phyloP scores from a whole-genome alignment of 2,329 filamentous ascomycete species.

The Ceratocystis huliohia region DNA sequence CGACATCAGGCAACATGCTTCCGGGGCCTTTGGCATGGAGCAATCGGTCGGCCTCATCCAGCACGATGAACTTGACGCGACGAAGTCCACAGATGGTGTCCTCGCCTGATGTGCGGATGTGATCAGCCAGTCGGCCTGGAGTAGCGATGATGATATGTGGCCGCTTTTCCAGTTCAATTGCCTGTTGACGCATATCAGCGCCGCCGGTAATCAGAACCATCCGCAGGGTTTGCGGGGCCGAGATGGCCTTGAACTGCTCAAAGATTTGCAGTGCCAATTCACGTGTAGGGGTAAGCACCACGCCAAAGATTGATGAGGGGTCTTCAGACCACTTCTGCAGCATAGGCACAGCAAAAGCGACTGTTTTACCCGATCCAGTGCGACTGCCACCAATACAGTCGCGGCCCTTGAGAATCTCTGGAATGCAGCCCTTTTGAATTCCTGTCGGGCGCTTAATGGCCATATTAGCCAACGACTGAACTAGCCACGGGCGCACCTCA shows the following conservation, averaged over 20 bases:
- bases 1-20: constrained; percentile 88
- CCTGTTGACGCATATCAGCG: constrained; percentile 82
- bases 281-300: constrained; percentile 79
- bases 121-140: constrained; percentile 82
- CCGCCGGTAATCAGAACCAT: constrained; percentile 83
- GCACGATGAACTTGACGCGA: constrained; percentile 71
- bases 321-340: constrained; percentile 88
- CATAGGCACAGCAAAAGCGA: constrained; percentile 90
- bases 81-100: constrained; percentile 76
- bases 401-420: constrained; percentile 76
- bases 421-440: constrained; percentile 88
- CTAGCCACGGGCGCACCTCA: constrained; percentile 72
- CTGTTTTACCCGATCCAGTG: constrained; percentile 93
- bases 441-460: constrained; percentile 80
- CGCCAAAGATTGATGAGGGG: constrained; percentile 77
- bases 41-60: constrained; percentile 90
- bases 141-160: constrained; percentile 93
- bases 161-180: constrained; percentile 64
- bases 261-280: constrained; percentile 93
- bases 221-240: constrained; percentile 75
- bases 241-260: constrained; percentile 91
- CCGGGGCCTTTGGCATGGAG: constrained; percentile 60
- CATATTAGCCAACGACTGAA: constrained; percentile 60
- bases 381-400: constrained; percentile 92
- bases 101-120: constrained; percentile 79